Evolutionary conservation across 768 basidiomycete genomes (phyloP), one percentile per base, ranked within the genome.

Genomic region (Mycena kentingensis): DNA sequence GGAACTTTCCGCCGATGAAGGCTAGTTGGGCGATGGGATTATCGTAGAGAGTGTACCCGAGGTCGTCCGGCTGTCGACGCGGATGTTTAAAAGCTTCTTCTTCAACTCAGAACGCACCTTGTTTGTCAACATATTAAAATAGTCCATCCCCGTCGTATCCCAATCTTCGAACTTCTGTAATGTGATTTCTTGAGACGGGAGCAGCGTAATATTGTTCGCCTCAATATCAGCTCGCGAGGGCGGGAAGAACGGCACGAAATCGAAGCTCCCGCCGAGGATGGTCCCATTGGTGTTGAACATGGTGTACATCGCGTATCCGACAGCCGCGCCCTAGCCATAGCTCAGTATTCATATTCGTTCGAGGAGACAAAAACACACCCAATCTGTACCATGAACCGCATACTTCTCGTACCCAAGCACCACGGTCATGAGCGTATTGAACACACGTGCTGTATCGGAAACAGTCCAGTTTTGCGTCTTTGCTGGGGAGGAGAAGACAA

Each of bases 331-430:
- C 36, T 18, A 15, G 39, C 22, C 18, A 25, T 19, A 12, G 11
- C 21, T 22, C 8, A 41, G 39, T 15, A 25, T 41, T 18, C 45
- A 44, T 22, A 41, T 21, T 32, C 7, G 31, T 18, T 45, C 49
- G 36, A 10, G 15, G 10, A n/a, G 26, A 7, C 18, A 31, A 25
- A 50, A 28, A 29, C 55, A 32, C n/a, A 63, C 65, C 56, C 60
- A 63, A 46, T 67, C 65, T n/a, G 54, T 56, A 2, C 58, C 65
- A 29, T 62, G 49, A 7, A 55, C 48, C 34, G 55, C 53, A 26
- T 63, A 67, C n/a, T 32, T 41, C 12, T 49, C 39, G 44, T 67
- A 67, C 10, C 60, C 61, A 4, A 67, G 54, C 3, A 65, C 59
- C 25, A 60, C 57, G 6, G 51, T 57, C 64, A 67, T 64, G 31